Conservation (phyloP, 768 basidiomycete genomes). For the Lentinula aciculospora region DNA sequence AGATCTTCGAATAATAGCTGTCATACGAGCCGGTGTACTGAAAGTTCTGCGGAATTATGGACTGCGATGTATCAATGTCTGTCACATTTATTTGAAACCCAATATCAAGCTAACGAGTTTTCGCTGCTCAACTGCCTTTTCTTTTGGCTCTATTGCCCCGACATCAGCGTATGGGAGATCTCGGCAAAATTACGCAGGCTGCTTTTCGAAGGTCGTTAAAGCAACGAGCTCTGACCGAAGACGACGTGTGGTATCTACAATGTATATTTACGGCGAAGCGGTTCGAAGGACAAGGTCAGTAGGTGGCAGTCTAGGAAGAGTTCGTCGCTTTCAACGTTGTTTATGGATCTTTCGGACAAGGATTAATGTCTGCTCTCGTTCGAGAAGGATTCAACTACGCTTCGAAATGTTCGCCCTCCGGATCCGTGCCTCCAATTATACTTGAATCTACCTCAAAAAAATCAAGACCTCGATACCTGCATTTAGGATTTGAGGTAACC, state of each 20-base stretch:
- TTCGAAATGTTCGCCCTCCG: neutral
- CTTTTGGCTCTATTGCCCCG: neutral
- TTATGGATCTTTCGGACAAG: too few species aligned
- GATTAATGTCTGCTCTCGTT: slow-evolving; percentile 2
- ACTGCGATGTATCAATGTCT: neutral
- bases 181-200: neutral
- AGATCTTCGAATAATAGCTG: neutral
- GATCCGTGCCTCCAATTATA: neutral
- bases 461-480: neutral
- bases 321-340: too few species aligned
- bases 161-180: neutral
- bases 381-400: neutral
- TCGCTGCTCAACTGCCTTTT: neutral
- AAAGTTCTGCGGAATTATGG: neutral
- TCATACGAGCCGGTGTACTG: neutral
- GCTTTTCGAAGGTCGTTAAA: neutral
- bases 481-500: neutral
- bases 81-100: too few species aligned
- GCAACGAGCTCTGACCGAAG: neutral
- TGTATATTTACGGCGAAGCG: neutral
- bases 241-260: neutral
- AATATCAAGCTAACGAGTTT: too few species aligned
- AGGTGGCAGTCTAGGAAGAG: too few species aligned
- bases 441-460: neutral
- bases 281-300: neutral